These are phyloP conservation scores for Calonectria naviculata DNA, from an alignment of 2,329 filamentous ascomycete species.

Conservation along the genomic window DNA sequence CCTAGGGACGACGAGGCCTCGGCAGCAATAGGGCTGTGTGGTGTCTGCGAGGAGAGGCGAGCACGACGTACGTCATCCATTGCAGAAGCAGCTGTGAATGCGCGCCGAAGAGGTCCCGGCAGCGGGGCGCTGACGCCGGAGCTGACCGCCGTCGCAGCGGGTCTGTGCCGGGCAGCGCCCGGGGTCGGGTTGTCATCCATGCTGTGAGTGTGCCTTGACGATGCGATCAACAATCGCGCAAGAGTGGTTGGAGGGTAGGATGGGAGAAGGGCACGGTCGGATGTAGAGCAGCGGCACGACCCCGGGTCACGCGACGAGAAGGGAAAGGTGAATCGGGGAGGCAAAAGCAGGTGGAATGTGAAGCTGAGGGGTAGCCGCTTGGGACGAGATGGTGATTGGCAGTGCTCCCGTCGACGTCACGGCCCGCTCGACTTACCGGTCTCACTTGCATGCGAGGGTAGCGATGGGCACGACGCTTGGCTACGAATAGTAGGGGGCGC, in stretches of 20 bases:
- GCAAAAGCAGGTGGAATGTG: constrained; percentile 15
- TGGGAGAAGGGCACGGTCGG: constrained; percentile 1
- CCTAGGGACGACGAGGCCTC: constrained; percentile 39
- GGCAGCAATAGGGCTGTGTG: constrained; percentile 25
- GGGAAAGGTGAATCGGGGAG: constrained; percentile 12
- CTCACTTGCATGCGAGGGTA: constrained; percentile 12
- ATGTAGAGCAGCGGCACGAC: constrained; percentile 14
- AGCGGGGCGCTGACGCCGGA: constrained; percentile 36
- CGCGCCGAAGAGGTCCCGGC: constrained; percentile 25
- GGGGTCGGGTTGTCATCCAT: constrained; percentile 32
- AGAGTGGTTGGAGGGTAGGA: constrained; percentile 13
- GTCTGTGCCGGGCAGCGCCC: constrained; percentile 23
- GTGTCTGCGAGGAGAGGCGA: constrained; percentile 45
- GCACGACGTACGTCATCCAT: constrained; percentile 54
- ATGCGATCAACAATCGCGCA: constrained; percentile 14
- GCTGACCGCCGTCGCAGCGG: constrained; percentile 19
- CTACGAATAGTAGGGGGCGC: background rate
- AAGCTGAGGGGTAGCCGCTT: background rate
- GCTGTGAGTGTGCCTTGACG: constrained; percentile 14
- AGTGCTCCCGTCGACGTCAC: constrained; percentile 14
- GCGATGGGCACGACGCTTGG: background rate
- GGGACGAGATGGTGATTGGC: constrained; percentile 15
- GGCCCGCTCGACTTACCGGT: constrained; percentile 7
- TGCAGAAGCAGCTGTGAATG: constrained; percentile 41
- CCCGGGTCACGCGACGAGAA: constrained; percentile 22